Conservation (phyloP, 1,284 basidiomycete genomes). For the Cryptococcus sp. region DNA sequence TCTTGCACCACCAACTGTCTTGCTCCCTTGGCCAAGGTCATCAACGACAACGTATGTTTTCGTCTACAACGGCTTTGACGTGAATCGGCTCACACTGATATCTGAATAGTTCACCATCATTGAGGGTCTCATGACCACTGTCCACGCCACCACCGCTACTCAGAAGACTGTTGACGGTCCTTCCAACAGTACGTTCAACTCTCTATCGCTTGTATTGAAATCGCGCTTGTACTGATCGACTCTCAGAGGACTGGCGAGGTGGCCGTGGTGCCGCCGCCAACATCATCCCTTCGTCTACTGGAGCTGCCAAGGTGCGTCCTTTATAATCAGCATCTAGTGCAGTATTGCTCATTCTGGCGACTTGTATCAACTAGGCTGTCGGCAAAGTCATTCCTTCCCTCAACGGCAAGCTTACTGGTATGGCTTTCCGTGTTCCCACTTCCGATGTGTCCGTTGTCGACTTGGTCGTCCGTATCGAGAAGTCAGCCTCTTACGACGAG, state of each 20-base stretch:
- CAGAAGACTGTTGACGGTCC: slow-evolving; percentile 99
- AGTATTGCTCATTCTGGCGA: slow-evolving; percentile 6
- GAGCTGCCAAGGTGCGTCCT: slow-evolving; percentile 78
- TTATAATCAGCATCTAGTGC: background rate
- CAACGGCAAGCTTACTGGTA: slow-evolving; percentile 95
- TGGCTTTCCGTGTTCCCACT: slow-evolving; percentile 97
- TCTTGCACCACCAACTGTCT: slow-evolving; percentile 99
- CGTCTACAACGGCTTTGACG: too few species aligned
- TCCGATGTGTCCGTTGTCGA: slow-evolving; percentile 98
- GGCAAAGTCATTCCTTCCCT: slow-evolving; percentile 97
- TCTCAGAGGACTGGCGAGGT: slow-evolving; percentile 65
- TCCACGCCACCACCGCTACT: slow-evolving; percentile 95
- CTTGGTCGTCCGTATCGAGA: slow-evolving; percentile 91
- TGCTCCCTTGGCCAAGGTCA: slow-evolving; percentile 96
- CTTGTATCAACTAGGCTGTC: slow-evolving; percentile 73
- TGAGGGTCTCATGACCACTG: slow-evolving; percentile 98
- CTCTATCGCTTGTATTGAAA: background rate
- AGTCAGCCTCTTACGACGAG: slow-evolving; percentile 79
- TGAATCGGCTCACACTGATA: too few species aligned
- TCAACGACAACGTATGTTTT: slow-evolving; percentile 72
- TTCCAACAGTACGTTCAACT: slow-evolving; percentile 64
- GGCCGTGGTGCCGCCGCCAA: slow-evolving; percentile 96
- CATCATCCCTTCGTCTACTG: slow-evolving; percentile 99
- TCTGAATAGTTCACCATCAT: slow-evolving; percentile 69
- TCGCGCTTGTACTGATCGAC: background rate